These are phyloP conservation scores for Rhizophagus prolifer DNA, from an alignment of 192 early-diverging fungal species.

Conservation along the genomic window DNA sequence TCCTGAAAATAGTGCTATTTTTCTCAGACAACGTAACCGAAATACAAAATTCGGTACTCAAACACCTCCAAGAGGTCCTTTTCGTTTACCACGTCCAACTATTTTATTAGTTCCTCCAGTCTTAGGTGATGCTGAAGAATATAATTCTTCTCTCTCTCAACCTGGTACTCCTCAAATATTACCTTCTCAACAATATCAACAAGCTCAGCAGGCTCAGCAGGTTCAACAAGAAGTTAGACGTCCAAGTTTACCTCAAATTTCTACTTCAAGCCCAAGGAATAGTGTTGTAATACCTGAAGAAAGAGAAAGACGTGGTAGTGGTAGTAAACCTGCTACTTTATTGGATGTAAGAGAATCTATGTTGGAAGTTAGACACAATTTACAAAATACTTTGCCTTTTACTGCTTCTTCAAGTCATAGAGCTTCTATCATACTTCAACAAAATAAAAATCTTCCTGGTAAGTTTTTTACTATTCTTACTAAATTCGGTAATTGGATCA, in stretches of 20 bases:
- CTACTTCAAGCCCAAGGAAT: not conserved
- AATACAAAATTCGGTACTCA: not conserved
- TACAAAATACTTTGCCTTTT: not conserved
- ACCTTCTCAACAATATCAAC: not conserved
- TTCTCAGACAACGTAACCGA: not conserved
- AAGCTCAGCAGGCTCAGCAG: not conserved
- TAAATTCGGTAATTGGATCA: not conserved
- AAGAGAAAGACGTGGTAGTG: constrained; percentile 5
- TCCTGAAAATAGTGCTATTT: constrained; percentile 13
- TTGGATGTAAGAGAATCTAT: constrained; percentile 24
- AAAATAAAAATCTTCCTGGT: constrained; percentile 1
- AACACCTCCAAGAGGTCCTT: no score
- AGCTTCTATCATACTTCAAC: constrained; percentile 20
- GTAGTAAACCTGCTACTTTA: constrained; percentile 5
- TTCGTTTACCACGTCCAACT: not conserved
- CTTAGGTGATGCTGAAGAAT: not conserved
- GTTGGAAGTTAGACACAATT: not conserved
- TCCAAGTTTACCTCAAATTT: no score
- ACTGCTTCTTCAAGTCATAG: constrained; percentile 18
- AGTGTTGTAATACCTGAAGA: not conserved
- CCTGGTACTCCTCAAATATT: no score
- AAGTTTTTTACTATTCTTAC: not conserved
- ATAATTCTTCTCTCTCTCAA: not conserved
- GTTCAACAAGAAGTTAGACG: not conserved
- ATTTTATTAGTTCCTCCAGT: not conserved